Conservation (phyloP, 805 yeast species). For the Geotrichum ghanense region DNA sequence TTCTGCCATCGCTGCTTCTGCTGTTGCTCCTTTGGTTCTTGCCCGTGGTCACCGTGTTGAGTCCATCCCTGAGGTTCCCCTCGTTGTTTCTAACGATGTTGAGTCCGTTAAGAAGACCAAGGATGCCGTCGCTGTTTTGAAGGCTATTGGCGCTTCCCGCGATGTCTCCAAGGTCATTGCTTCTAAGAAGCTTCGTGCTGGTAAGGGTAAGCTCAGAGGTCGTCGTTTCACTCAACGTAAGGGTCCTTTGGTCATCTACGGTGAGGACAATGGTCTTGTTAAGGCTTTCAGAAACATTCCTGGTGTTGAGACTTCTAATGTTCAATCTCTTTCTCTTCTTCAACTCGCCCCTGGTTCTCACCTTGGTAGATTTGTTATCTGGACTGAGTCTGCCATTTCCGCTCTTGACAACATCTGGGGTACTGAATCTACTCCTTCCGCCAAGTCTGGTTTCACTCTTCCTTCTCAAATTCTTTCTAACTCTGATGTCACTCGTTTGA, state of each 20-base stretch:
- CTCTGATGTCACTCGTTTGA: slow-evolving; percentile 93
- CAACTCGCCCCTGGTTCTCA: slow-evolving; percentile 99
- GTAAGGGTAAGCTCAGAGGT: slow-evolving; percentile 99
- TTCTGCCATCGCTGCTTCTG: slow-evolving; percentile 98
- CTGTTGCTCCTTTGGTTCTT: slow-evolving; percentile 93
- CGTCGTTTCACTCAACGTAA: slow-evolving; percentile 99
- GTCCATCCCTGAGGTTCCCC: slow-evolving; percentile 95
- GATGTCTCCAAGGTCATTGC: slow-evolving; percentile 96
- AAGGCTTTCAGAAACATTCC: slow-evolving; percentile 99
- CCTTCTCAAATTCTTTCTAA: slow-evolving; percentile 91
- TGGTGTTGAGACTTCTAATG: slow-evolving; percentile 97
- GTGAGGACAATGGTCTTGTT: slow-evolving; percentile 93
- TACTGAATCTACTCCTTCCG: slow-evolving; percentile 69
- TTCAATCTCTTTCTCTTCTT: slow-evolving; percentile 83
- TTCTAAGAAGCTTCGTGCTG: slow-evolving; percentile 98
- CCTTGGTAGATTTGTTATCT: slow-evolving; percentile 98
- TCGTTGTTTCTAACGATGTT: slow-evolving; percentile 87
- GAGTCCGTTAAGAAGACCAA: slow-evolving; percentile 93
- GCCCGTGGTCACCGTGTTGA: slow-evolving; percentile 99
- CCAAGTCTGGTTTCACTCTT: slow-evolving; percentile 78
- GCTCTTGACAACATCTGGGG: slow-evolving; percentile 96
- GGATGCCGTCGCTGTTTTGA: slow-evolving; percentile 96
- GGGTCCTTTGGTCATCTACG: slow-evolving; percentile 98
- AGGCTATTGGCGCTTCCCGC: slow-evolving; percentile 98
- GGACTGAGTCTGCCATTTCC: slow-evolving; percentile 98